Conservation (phyloP, 2,329 filamentous ascomycete genomes). For the Zalaria obscura region DNA sequence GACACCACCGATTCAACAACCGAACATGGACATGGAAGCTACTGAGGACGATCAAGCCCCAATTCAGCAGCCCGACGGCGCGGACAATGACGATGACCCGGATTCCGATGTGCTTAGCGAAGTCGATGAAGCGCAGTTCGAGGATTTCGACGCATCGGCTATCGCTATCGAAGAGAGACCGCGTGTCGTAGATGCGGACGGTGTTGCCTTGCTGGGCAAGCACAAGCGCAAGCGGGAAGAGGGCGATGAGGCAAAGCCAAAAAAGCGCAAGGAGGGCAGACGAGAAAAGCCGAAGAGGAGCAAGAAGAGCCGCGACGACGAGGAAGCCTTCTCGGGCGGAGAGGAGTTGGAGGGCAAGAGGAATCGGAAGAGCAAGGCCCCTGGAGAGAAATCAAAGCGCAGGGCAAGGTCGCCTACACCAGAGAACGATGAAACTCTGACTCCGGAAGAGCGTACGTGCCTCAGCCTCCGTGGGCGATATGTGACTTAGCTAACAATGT, state of each 20-base stretch:
- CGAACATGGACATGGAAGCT: conserved; percentile 30
- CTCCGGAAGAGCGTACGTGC: conserved; percentile 63
- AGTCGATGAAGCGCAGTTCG: conserved; percentile 50
- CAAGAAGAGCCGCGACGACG: conserved; percentile 44
- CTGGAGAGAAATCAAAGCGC: conserved; percentile 26
- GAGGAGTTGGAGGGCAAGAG: conserved; percentile 41
- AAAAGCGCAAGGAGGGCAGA: conserved; percentile 46
- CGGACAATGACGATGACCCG: conserved; percentile 34
- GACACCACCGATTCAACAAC: conserved; percentile 27
- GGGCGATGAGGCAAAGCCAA: conserved; percentile 51
- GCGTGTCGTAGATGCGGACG: conserved; percentile 46
- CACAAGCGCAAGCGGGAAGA: conserved; percentile 52
- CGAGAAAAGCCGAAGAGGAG: conserved; percentile 38
- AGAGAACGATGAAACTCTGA: conserved; percentile 63
- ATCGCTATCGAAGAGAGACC: conserved; percentile 47
- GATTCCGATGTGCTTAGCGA: conserved; percentile 48
- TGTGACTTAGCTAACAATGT: conserved; percentile 7
- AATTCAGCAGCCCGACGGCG: conserved; percentile 12
- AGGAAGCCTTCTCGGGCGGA: conserved; percentile 37
- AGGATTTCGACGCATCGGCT: conserved; percentile 47
- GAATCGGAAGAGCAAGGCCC: conserved; percentile 32
- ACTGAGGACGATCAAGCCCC: conserved; percentile 17
- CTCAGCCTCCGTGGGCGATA: background rate
- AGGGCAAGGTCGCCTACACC: conserved; percentile 33
- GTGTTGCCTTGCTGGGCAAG: conserved; percentile 45